phyloP scores from a whole-genome alignment of 73 alveolate species.

The Urostyla sp. region DNA sequence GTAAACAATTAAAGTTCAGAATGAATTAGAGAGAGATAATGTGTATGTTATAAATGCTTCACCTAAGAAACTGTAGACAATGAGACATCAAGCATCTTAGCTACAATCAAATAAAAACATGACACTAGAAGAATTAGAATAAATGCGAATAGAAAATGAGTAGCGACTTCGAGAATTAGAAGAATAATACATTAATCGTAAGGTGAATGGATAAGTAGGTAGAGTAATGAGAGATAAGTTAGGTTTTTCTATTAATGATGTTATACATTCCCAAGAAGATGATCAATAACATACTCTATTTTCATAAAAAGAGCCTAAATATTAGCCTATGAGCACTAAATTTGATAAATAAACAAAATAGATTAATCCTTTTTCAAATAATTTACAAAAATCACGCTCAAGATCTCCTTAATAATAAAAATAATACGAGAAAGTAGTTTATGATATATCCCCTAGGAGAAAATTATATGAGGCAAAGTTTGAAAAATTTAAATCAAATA shows the following conservation, averaged over 20 bases:
- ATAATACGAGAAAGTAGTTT: background rate
- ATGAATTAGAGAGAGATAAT: conserved; percentile 21
- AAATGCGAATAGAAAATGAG: conserved; percentile 52
- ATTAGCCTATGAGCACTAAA: too few relatives aligned
- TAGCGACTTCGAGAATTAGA: conserved; percentile 42
- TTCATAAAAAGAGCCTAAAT: too few relatives aligned
- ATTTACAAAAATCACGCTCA: background rate
- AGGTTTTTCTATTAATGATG: background rate
- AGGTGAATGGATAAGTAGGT: conserved; percentile 52
- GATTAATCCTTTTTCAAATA: too few relatives aligned
- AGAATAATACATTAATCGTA: conserved; percentile 26
- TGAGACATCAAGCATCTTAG: conserved; percentile 61
- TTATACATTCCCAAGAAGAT: background rate
- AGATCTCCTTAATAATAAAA: conserved; percentile 1
- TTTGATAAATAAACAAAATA: too few relatives aligned
- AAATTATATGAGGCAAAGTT: conserved; percentile 65
- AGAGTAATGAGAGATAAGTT: conserved; percentile 17
- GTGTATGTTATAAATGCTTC: conserved; percentile 62
- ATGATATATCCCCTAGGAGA: conserved; percentile 1
- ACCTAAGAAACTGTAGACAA: conserved; percentile 39
- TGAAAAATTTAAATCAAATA: conserved; percentile 60
- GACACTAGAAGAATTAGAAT: conserved; percentile 58
- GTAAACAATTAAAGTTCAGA: background rate
- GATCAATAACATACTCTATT: too few relatives aligned
- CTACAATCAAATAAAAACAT: conserved; percentile 44